Evolutionary conservation across 805 yeast genomes (phyloP).

Genomic region (Candida pseudofarinosa): DNA sequence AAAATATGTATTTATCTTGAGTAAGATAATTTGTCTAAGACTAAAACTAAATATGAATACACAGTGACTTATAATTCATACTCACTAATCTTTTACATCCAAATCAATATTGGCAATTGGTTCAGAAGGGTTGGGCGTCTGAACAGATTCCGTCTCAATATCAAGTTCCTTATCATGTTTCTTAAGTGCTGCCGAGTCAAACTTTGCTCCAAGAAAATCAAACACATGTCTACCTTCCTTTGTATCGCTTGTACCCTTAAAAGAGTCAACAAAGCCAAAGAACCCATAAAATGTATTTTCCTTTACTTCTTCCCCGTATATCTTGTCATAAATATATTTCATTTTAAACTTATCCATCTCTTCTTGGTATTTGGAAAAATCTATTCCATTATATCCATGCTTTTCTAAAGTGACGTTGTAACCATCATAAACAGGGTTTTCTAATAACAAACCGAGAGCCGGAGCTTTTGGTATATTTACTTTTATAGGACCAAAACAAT

Average conservation of each 20-base stretch:
- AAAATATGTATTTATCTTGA: no score
- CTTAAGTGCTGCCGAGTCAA: constrained; percentile 13
- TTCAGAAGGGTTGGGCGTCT: no score
- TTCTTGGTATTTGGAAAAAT: constrained; percentile 58
- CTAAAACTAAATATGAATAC: no score
- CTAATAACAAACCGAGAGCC: constrained; percentile 85
- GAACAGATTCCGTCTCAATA: no score
- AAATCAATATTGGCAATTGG: no score
- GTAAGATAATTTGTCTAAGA: no score
- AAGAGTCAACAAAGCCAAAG: constrained; percentile 84
- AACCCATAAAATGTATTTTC: constrained; percentile 90
- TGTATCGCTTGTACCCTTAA: constrained; percentile 38
- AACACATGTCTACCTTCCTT: constrained; percentile 57
- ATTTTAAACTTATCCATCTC: constrained; percentile 84
- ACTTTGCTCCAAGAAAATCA: constrained; percentile 51
- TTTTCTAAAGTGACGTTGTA: constrained; percentile 68
- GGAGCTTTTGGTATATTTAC: constrained; percentile 97
- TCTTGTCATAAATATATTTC: constrained; percentile 86
- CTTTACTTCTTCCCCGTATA: constrained; percentile 82
- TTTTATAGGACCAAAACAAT: constrained; percentile 70
- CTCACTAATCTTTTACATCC: no score
- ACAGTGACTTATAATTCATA: no score
- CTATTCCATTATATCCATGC: constrained; percentile 73
- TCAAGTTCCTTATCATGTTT: constrained; percentile 9
- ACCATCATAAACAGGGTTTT: constrained; percentile 86